Conservation (phyloP, 2,329 filamentous ascomycete species). For the Pseudogymnoascus sp. region DNA sequence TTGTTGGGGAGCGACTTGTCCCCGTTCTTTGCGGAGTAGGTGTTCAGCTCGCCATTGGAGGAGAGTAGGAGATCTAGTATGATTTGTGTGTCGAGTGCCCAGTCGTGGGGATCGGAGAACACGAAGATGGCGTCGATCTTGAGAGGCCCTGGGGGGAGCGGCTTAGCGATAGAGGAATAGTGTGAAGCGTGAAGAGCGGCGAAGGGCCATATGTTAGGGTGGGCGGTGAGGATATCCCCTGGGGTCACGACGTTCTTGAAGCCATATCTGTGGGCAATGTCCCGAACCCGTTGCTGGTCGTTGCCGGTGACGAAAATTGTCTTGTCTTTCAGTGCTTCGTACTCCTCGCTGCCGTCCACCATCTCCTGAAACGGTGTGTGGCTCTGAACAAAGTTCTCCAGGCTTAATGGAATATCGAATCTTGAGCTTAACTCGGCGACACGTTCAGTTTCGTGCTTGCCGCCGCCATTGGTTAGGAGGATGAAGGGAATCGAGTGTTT, state of each 20-base stretch:
- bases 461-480: conserved; percentile 91
- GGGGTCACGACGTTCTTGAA: conserved; percentile 80
- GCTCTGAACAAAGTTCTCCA: conserved; percentile 73
- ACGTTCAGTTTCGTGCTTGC: conserved; percentile 69
- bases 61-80: conserved; percentile 80
- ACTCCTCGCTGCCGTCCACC: conserved; percentile 49
- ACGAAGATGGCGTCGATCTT: conserved; percentile 88
- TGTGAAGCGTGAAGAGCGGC: conserved; percentile 56
- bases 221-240: conserved; percentile 68
- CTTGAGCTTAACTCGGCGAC: conserved; percentile 62
- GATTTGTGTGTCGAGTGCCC: conserved; percentile 83
- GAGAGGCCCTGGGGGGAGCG: conserved; percentile 50
- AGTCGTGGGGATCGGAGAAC: conserved; percentile 94
- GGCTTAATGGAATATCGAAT: conserved; percentile 57
- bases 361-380: conserved; percentile 83
- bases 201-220: conserved; percentile 80
- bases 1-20: conserved; percentile 55
- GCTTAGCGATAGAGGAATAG: conserved; percentile 51
- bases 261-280: conserved; percentile 47
- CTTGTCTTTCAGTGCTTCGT: conserved; percentile 48
- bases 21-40: conserved; percentile 67
- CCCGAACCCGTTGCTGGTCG: conserved; percentile 42
- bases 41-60: conserved; percentile 70
- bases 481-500: conserved; percentile 79
- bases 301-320: conserved; percentile 71